phyloP scores from a whole-genome alignment of 768 basidiomycete species.

The Boletus coccyginus region DNA sequence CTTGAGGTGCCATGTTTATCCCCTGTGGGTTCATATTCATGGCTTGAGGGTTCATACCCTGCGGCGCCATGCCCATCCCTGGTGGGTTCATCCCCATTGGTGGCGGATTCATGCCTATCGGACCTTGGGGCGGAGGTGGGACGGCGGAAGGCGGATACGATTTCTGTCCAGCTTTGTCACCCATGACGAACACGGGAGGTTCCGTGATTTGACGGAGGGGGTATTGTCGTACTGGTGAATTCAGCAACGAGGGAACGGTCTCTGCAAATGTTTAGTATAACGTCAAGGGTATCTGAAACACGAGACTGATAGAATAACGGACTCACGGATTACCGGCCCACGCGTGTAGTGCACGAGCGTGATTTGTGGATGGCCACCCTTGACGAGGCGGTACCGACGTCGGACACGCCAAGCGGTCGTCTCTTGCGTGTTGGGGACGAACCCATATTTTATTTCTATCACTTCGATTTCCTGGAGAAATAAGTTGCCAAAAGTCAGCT shows the following conservation, averaged over 20 bases:
- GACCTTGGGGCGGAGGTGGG: slow-evolving; percentile 31
- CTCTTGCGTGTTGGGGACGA: slow-evolving; percentile 66
- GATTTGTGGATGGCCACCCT: slow-evolving; percentile 73
- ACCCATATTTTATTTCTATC: slow-evolving; percentile 69
- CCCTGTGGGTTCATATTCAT: slow-evolving; percentile 23
- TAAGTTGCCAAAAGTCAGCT: not conserved
- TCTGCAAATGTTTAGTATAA: slow-evolving; percentile 36
- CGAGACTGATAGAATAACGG: slow-evolving; percentile 1
- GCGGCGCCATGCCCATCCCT: slow-evolving; percentile 24
- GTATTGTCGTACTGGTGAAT: slow-evolving; percentile 65
- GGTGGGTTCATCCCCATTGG: slow-evolving; percentile 25
- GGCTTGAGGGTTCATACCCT: slow-evolving; percentile 24
- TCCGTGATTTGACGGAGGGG: slow-evolving; percentile 68
- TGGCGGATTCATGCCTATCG: slow-evolving; percentile 26
- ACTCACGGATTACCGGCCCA: slow-evolving; percentile 61
- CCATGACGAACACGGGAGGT: slow-evolving; percentile 64
- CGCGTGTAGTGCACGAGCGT: slow-evolving; percentile 75
- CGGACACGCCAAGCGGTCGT: slow-evolving; percentile 63
- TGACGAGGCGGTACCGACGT: slow-evolving; percentile 66
- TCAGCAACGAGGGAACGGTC: slow-evolving; percentile 54
- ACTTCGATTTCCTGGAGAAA: slow-evolving; percentile 70
- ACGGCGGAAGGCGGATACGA: slow-evolving; percentile 38
- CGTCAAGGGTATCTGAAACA: slow-evolving; percentile 20
- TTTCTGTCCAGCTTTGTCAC: slow-evolving; percentile 73
- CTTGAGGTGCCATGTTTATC: slow-evolving; percentile 43